Base-by-base conservation (phyloP, 306 rosid genomes). In the Cercis canadensis region DNA sequence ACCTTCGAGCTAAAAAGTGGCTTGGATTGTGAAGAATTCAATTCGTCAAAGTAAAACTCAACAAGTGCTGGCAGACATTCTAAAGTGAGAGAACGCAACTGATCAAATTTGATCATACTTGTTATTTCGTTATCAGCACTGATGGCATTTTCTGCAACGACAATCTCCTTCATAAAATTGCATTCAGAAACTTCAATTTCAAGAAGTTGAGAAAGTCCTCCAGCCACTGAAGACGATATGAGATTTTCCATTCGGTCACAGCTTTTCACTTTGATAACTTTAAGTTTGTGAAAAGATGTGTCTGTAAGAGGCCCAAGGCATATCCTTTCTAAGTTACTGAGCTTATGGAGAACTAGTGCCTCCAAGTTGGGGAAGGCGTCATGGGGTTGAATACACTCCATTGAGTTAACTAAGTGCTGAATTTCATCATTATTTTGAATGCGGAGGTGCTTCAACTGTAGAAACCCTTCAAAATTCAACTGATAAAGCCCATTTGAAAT, bases 361-460 rank as follows among this genome's bases (percentile, higher is more conserved):
- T 51, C 62, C 62, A 67, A 14, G 4, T 16, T 67, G 2, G 62
- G 73, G 18, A 67, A 67, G 4, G 62, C 39, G 4, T 0, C 11
- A 1, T 18, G 7, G 5, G 19, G 13, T 11, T 6, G 24, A 54
- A 7, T 19, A 15, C 15, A 6, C 7, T 19, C 14, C 18, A 4
- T 4, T 0, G 21, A 52, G 14, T 37, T 16, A 53, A 80, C 44
- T 12, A 73, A 7, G 16, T 53, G 12, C 44, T 2, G 7, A 11
- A 76, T 45, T 11, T 36, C 50, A 3, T 5, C 36, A 53, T 62
- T 67, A 16, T 51, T 57, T 34, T 62, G 36, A 8, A 83, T 41
- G 6, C 19, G 53, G 47, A 79, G 62, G 55, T 62, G 59, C 40
- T 76, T 79, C 33, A 79, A 4, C 4, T 61, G 16, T 3, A 73